Evolutionary conservation across 2,329 filamentous ascomycete genomes (phyloP).

Genomic region (Alternaria novae-zelandiae): DNA sequence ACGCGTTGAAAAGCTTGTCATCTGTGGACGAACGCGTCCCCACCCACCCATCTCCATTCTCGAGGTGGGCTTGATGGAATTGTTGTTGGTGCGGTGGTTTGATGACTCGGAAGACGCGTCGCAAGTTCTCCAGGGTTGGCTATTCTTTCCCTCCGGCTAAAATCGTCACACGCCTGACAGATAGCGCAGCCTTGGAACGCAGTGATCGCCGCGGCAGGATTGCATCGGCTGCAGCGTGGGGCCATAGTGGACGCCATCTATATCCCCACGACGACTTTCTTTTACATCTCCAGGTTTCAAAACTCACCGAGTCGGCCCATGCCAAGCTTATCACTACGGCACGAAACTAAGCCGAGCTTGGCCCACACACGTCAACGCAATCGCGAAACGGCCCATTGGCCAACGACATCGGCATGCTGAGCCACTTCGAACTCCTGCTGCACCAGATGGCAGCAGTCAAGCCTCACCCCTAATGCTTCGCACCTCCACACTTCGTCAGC

Average conservation of each 20-base stretch:
- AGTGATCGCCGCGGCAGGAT: slow-evolving; percentile 15
- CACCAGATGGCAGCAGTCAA: slow-evolving; percentile 31
- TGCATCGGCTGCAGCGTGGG: neutral
- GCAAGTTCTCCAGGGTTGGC: slow-evolving; percentile 1
- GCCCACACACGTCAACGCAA: slow-evolving; percentile 31
- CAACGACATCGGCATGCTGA: slow-evolving; percentile 28
- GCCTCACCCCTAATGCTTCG: slow-evolving; percentile 28
- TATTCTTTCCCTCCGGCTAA: slow-evolving; percentile 5
- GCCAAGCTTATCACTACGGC: slow-evolving; percentile 18
- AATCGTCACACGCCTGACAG: slow-evolving; percentile 4
- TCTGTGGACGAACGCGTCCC: neutral
- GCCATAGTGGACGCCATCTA: slow-evolving; percentile 16
- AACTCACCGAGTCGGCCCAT: slow-evolving; percentile 24
- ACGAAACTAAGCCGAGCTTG: slow-evolving; percentile 34
- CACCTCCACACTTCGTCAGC: slow-evolving; percentile 19
- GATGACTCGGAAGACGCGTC: neutral
- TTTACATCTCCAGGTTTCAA: slow-evolving; percentile 31
- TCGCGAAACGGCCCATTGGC: slow-evolving; percentile 32
- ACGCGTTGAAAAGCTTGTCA: slow-evolving; percentile 13
- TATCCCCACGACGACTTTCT: slow-evolving; percentile 19
- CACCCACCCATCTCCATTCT: neutral
- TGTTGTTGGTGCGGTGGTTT: neutral
- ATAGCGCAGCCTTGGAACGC: slow-evolving; percentile 4
- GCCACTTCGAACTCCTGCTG: slow-evolving; percentile 38
- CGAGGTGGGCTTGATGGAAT: slow-evolving; percentile 1